Evolutionary conservation across 805 yeast species (phyloP), one percentile per base, ranked within the genome.

Genomic region (Saccharomycopsis olivae): DNA sequence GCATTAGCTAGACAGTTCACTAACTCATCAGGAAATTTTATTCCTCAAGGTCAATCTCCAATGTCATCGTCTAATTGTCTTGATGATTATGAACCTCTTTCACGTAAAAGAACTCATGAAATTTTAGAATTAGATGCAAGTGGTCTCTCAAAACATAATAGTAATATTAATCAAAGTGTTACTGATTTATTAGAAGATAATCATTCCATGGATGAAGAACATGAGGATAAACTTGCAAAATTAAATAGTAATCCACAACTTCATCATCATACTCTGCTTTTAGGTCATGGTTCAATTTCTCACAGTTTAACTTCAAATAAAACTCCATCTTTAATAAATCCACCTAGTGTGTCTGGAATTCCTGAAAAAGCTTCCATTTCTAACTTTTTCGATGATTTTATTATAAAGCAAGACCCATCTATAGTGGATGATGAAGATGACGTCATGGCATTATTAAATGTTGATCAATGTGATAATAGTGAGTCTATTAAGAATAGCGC

Each of bases 41-140:
- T 23, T 10, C 6, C 6, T 23, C 10, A 10, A 8, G 10, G 10
- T 23, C 6, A 6, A 8, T 23, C 25, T 8, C 25, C 25, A 23
- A 10, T 8, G 15, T 28, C 30, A 8, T 13, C 14, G 8, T 15
- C 9, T 28, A 5, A 5, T 33, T 14, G 14, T 17, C 8, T 8
- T 5, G 33, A 39, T 10, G 38, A 39, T 17, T 33, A 18, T 27
- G 42, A 39, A 23, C 38, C 36, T 11, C 33, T 45, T 23, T 20
- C 36, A 8, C 35, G 48, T 29, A 45, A 45, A 27, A 38, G 48
- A 39, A 45, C 48, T 10, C 48, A 45, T 25, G 48, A 45, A 23
- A 16, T 33, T 29, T 25, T 45, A 10, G 48, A 44, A 31, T 38
- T 38, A 17, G 43, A 35, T 19, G 15, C 21, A 3, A 8, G 28